Conservation (phyloP, 495 filamentous ascomycete genomes). For the Hypoxylon cercidicola region DNA sequence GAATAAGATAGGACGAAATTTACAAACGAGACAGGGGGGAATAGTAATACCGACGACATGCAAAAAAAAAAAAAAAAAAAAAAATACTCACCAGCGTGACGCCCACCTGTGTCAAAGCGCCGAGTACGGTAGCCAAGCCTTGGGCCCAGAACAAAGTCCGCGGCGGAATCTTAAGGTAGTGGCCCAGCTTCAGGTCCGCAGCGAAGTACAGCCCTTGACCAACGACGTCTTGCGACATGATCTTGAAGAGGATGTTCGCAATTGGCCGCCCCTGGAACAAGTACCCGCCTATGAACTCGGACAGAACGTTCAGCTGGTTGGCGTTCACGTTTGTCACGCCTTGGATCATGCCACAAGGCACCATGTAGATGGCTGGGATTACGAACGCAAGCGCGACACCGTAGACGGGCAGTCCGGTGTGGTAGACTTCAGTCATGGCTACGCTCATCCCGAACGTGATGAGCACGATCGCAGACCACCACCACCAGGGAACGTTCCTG, state of each 20-base stretch:
- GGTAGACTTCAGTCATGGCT: conserved; percentile 44
- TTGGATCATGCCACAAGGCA: conserved; percentile 46
- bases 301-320: conserved; percentile 45
- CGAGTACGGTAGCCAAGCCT: conserved; percentile 40
- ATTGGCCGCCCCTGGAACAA: conserved; percentile 45
- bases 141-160: conserved; percentile 44
- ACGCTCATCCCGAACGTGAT: conserved; percentile 39
- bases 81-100: conserved; percentile 34
- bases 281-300: conserved; percentile 47
- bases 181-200: conserved; percentile 45
- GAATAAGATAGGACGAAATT: background rate
- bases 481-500: conserved; percentile 42
- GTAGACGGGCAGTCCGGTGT: conserved; percentile 41
- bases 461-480: conserved; percentile 44
- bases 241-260: conserved; percentile 46
- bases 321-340: conserved; percentile 44
- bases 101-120: conserved; percentile 39
- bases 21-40: background rate
- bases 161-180: conserved; percentile 44
- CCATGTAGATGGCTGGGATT: conserved; percentile 48
- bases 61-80: background rate
- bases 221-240: conserved; percentile 43
- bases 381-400: conserved; percentile 44
- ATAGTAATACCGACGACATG: too few species aligned
- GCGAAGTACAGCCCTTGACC: conserved; percentile 45